Base-by-base conservation (phyloP, 441 rosid species). In the Mallotus repandus region DNA sequence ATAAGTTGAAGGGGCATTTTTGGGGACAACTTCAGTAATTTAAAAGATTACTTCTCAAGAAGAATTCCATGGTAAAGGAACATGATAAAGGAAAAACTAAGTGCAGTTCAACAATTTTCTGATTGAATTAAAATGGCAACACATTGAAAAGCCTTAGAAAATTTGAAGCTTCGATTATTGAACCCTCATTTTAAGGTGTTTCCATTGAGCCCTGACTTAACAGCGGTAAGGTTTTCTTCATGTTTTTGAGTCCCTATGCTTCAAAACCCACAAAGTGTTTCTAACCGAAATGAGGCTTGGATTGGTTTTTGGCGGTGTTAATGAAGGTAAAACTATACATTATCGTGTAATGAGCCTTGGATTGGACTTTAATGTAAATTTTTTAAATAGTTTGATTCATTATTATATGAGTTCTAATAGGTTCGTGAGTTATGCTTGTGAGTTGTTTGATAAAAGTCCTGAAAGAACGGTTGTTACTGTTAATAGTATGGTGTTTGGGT, bases 1-100 rank as follows among this genome's bases (percentile, higher is more conserved):
- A 97, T 97, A 76, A 96, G 92, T 75, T 96, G 92, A 68, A 93
- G 94, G 25, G 99, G 98, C 94, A 96, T 91, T 53, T 93, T 96
- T 41, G 92, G 94, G 63, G 99, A 96, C 78, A 96, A 67, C 75
- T 87, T 88, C 98, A 92, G 94, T 70, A 80, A 73, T 74, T 79
- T 35, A 74, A 78, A 74, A 80, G 55, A 68, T 46, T 69, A 62
- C 35, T 69, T 77, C 59, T 45, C 38, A 66, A 54, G 54, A 58
- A 52, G 25, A 80, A 55, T 12, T 7, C 46, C 64, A 41, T 41
- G 32, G 71, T n/a, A n/a, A n/a, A 63, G 52, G 3, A 72, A 78
- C 21, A 57, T 4, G 63, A 54, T 29, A 65, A 62, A n/a, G n/a
- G n/a, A n/a, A n/a, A n/a, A n/a, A n/a, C n/a, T n/a, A n/a, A n/a